Evolutionary conservation across 2,329 filamentous ascomycete genomes (phyloP), one percentile per base, ranked within the genome.

Genomic region (Trichoderma koningii): DNA sequence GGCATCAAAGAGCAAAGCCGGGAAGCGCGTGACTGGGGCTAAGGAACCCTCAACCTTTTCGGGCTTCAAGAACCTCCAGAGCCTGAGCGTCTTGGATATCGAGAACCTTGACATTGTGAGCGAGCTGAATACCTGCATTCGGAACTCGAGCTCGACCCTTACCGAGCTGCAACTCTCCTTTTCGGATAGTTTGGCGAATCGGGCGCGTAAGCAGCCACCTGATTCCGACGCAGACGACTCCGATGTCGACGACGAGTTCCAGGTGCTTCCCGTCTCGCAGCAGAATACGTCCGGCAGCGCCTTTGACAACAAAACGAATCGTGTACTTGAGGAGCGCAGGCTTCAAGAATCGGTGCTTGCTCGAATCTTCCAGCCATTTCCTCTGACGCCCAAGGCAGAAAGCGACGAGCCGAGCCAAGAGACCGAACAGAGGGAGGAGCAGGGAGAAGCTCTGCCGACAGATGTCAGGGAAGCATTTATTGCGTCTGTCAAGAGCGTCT

Each of bases 121-220:
- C 1, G 87, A 89, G 73, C 78, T 89, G 66, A 82, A 81, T 67
- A 70, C 77, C 5, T 87, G 85, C 69, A 75, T 89, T 26, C 77
- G 77, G 12, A 83, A 83, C 68, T 88, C 83, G 1, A 79, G 82
- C 2, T 78, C 81, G 1, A 85, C 84, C 0, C 76, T 89, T 23
- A 81, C 77, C 23, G 80, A 82, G 52, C 74, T 89, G 28, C 80
- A 82, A 57, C 73, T 89, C 15, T 89, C 87, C 5, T 82, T 89
- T 65, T 89, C 86, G 0, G 78, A 83, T 41, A 67, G 69, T 3
- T 74, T 88, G 17, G 85, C 84, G 2, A 66, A 72, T 28, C 74
- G 75, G 47, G 73, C 83, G 9, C 73, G 78, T 34, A 76, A 73
- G 55, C 74, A 76, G 1, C 69, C 73, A 9, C 71, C 73, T 14